phyloP scores from a whole-genome alignment of 2,329 filamentous ascomycete species.

The Neocucurbitaria cava region DNA sequence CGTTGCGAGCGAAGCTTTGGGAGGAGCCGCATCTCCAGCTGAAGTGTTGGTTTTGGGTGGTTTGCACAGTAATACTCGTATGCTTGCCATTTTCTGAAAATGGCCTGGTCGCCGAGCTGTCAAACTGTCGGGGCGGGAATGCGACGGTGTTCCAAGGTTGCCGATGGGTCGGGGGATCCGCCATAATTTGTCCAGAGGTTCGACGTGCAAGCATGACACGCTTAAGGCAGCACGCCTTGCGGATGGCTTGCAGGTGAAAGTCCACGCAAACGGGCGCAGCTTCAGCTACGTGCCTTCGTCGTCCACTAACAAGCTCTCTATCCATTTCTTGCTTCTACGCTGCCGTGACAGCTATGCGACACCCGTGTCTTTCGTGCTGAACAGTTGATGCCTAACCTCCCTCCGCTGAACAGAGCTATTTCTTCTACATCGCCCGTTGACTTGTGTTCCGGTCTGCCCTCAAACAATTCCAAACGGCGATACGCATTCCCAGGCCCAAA shows the following conservation, averaged over 20 bases:
- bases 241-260: constrained; percentile 22
- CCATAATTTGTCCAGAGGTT: constrained; percentile 36
- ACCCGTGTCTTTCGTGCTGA: constrained; percentile 4
- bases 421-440: neutral
- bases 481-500: neutral
- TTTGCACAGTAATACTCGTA: neutral
- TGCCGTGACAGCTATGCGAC: constrained; percentile 6
- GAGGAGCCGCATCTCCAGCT: neutral
- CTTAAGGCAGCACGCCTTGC: constrained; percentile 28
- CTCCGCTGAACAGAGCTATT: constrained; percentile 3
- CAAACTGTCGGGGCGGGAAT: constrained; percentile 3
- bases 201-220: constrained; percentile 23
- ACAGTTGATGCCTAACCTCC: constrained; percentile 1
- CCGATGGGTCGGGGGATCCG: constrained; percentile 27
- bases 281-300: constrained; percentile 15
- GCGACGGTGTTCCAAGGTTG: constrained; percentile 8
- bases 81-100: constrained; percentile 17
- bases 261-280: constrained; percentile 16
- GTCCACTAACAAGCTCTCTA: constrained; percentile 11
- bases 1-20: neutral
- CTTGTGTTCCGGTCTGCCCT: neutral
- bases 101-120: constrained; percentile 12
- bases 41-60: neutral
- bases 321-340: neutral
- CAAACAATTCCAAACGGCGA: neutral